phyloP scores from a whole-genome alignment of 441 rosid species.

The Bruguiera hainesii region DNA sequence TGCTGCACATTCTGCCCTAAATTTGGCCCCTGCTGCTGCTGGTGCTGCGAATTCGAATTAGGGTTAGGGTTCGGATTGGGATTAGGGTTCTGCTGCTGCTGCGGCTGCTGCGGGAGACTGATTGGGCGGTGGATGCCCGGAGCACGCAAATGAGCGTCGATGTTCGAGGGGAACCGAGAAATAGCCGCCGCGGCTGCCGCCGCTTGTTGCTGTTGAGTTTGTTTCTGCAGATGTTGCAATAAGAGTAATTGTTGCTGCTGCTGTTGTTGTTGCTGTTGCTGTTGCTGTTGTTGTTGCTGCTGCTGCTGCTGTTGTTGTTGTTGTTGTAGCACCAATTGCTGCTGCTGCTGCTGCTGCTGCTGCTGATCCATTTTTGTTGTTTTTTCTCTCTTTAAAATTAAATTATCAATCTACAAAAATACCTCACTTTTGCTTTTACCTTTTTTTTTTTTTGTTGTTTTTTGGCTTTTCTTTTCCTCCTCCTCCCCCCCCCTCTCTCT shows the following conservation, averaged over 20 bases:
- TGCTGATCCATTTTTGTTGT: slow-evolving; percentile 23
- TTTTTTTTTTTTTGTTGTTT: not conserved
- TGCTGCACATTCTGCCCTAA: slow-evolving; percentile 12
- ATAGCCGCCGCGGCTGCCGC: slow-evolving; percentile 55
- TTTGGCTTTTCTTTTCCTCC: slow-evolving; percentile 49
- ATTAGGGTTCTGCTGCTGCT: not conserved
- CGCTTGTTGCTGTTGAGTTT: slow-evolving; percentile 42
- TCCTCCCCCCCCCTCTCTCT: slow-evolving; percentile 9
- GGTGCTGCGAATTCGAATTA: slow-evolving; percentile 26
- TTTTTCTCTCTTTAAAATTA: not conserved
- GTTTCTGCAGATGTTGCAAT: slow-evolving; percentile 57
- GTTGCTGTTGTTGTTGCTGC: slow-evolving; percentile 28
- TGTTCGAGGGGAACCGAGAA: slow-evolving; percentile 73
- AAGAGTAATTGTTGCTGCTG: slow-evolving; percentile 50
- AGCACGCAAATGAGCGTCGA: slow-evolving; percentile 66
- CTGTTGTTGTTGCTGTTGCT: slow-evolving; percentile 41
- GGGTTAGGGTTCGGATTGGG: slow-evolving; percentile 25
- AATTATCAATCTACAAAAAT: no score
- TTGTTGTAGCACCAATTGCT: slow-evolving; percentile 24
- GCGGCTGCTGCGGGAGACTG: slow-evolving; percentile 31
- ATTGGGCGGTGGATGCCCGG: slow-evolving; percentile 48
- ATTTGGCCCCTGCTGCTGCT: slow-evolving; percentile 15
- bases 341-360: slow-evolving; percentile 29
- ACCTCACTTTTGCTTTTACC: no score
- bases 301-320: slow-evolving; percentile 47